Conservation (phyloP, 257 asterid species). For the Marsdenia floribunda region DNA sequence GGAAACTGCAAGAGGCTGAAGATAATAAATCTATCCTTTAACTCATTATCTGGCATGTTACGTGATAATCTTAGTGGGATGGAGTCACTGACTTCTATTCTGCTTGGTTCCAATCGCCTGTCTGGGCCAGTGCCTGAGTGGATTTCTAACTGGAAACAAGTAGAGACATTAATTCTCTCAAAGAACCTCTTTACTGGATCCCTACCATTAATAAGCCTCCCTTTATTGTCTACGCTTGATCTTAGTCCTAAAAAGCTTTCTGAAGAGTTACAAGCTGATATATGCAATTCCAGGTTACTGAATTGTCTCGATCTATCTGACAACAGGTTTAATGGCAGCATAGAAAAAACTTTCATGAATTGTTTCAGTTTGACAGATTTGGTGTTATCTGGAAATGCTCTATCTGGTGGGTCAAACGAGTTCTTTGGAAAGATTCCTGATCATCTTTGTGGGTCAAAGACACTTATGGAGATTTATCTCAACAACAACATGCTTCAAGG, state of each 20-base stretch:
- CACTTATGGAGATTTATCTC: conserved; percentile 53
- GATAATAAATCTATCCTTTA: conserved; percentile 51
- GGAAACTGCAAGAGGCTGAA: conserved; percentile 53
- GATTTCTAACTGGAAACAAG: conserved; percentile 68
- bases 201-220: conserved; percentile 53
- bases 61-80: conserved; percentile 47
- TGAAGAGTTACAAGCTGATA: conserved; percentile 45
- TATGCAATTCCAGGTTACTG: conserved; percentile 52
- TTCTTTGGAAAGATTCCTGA: conserved; percentile 58
- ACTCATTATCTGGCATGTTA: conserved; percentile 49
- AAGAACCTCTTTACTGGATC: conserved; percentile 53
- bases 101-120: conserved; percentile 48
- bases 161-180: conserved; percentile 37
- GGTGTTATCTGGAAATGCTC: conserved; percentile 50
- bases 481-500: conserved; percentile 52
- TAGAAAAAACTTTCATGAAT: conserved; percentile 34
- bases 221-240: conserved; percentile 41
- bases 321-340: conserved; percentile 55
- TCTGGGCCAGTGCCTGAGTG: conserved; percentile 64
- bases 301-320: conserved; percentile 36
- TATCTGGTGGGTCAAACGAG: conserved; percentile 53
- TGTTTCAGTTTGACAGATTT: conserved; percentile 50
- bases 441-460: conserved; percentile 56
- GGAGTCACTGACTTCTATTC: conserved; percentile 40
- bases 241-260: conserved; percentile 50